A percentile compares a stretch with the other conserved stretches of the same genome.
Evolutionary conservation across 345 rosid species (phyloP).

Genomic region (Stellera chamaejasme): DNA sequence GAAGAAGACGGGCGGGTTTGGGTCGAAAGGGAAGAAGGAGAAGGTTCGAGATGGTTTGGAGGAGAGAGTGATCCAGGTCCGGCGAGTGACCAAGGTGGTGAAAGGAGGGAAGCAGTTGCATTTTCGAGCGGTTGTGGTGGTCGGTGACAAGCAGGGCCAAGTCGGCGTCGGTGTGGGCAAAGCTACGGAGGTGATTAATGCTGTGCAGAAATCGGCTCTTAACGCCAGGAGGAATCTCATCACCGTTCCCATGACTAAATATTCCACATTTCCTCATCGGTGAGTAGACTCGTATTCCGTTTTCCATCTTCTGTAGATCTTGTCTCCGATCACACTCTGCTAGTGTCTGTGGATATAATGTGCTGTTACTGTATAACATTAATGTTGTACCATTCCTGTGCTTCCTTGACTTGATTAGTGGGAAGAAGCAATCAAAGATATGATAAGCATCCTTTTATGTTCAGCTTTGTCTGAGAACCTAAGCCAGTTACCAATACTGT

Average conservation of each 20-base stretch:
- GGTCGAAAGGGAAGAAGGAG: slow-evolving; percentile 43
- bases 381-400: too few relatives aligned
- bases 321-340: too few relatives aligned
- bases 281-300: slow-evolving; percentile 11
- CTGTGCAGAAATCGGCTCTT: slow-evolving; percentile 70
- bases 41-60: slow-evolving; percentile 70
- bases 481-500: too few relatives aligned
- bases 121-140: slow-evolving; percentile 74
- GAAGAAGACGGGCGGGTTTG: slow-evolving; percentile 39
- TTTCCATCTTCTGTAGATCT: too few relatives aligned
- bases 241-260: slow-evolving; percentile 82
- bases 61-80: slow-evolving; percentile 79
- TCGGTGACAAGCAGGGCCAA: slow-evolving; percentile 72
- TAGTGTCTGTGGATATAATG: too few relatives aligned
- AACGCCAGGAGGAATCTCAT: slow-evolving; percentile 74
- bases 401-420: too few relatives aligned
- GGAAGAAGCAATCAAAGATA: too few relatives aligned
- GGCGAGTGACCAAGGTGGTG: slow-evolving; percentile 86
- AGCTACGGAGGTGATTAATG: slow-evolving; percentile 72
- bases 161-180: slow-evolving; percentile 91
- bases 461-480: too few relatives aligned
- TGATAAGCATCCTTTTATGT: too few relatives aligned
- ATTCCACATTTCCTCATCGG: slow-evolving; percentile 86
- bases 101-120: slow-evolving; percentile 87
- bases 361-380: too few relatives aligned